These are phyloP conservation scores for Haberlea rhodopensis DNA, from an alignment of 257 asterid genomes.

Conservation along the genomic window DNA sequence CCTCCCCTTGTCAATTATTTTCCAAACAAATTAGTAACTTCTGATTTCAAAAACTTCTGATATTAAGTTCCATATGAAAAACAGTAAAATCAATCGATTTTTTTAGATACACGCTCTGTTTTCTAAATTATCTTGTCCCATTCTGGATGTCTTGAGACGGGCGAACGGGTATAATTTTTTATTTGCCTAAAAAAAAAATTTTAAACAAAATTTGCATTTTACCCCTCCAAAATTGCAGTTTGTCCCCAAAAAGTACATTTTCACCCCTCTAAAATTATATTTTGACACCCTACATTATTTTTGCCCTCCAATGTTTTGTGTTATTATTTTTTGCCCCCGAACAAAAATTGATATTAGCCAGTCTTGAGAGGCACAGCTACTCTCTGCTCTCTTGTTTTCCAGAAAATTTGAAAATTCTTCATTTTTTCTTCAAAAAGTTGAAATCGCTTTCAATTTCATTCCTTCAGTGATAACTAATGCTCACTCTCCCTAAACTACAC, in stretches of 20 bases:
- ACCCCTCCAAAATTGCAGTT: no score
- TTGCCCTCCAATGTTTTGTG: no score
- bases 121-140: neutral
- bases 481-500: neutral
- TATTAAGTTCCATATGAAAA: neutral
- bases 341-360: no score
- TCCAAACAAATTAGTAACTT: neutral
- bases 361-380: no score
- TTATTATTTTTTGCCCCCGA: no score
- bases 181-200: no score
- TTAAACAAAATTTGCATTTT: no score
- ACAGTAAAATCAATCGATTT: slow-evolving; percentile 15
- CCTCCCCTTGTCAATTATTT: neutral
- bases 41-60: neutral
- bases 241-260: no score
- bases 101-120: neutral
- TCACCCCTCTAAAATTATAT: no score
- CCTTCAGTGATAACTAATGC: neutral
- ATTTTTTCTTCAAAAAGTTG: neutral
- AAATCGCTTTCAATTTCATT: neutral
- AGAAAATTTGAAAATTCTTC: neutral
- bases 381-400: neutral
- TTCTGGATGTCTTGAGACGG: no score
- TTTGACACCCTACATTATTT: no score
- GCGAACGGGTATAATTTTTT: no score